These are phyloP conservation scores for Xylariaceae sp. DNA, from an alignment of 2,329 filamentous ascomycete genomes.

Conservation along the genomic window DNA sequence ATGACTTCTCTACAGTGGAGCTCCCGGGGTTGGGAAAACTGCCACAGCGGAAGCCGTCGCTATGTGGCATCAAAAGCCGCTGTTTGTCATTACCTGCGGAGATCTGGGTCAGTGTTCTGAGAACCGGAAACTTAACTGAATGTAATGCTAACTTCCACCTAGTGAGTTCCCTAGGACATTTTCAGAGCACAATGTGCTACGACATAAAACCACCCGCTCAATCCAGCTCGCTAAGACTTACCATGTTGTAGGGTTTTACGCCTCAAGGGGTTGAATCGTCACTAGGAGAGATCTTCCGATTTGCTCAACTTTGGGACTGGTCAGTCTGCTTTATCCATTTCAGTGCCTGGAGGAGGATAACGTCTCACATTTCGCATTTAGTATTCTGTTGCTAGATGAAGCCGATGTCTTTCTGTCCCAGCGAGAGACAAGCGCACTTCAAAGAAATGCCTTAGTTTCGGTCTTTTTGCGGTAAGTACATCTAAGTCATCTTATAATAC, in stretches of 20 bases:
- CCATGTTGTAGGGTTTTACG: constrained; percentile 1
- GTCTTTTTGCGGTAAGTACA: constrained; percentile 1
- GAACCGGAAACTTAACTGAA: too few relatives aligned
- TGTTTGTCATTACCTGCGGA: constrained; percentile 10
- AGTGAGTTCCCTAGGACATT: too few relatives aligned
- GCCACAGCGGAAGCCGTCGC: constrained; percentile 11
- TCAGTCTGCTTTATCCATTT: not conserved
- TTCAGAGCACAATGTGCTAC: too few relatives aligned
- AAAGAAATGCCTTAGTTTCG: constrained; percentile 7
- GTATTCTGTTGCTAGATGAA: constrained; percentile 7
- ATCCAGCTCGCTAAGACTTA: not conserved
- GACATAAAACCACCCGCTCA: too few relatives aligned
- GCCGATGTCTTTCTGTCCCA: constrained; percentile 4
- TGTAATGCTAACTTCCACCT: too few relatives aligned
- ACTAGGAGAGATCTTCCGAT: constrained; percentile 6
- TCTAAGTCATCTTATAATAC: not conserved
- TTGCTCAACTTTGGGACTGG: constrained; percentile 11
- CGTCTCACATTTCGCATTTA: not conserved
- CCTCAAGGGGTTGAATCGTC: constrained; percentile 9
- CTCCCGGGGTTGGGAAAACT: constrained; percentile 10
- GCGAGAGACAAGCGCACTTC: constrained; percentile 1
- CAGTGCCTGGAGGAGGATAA: not conserved
- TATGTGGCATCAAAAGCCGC: constrained; percentile 7
- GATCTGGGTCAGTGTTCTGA: constrained; percentile 5
- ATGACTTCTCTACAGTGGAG: too few relatives aligned